Evolutionary conservation across 2,329 filamentous ascomycete genomes (phyloP).

Genomic region (Chaetomiaceae sp.): DNA sequence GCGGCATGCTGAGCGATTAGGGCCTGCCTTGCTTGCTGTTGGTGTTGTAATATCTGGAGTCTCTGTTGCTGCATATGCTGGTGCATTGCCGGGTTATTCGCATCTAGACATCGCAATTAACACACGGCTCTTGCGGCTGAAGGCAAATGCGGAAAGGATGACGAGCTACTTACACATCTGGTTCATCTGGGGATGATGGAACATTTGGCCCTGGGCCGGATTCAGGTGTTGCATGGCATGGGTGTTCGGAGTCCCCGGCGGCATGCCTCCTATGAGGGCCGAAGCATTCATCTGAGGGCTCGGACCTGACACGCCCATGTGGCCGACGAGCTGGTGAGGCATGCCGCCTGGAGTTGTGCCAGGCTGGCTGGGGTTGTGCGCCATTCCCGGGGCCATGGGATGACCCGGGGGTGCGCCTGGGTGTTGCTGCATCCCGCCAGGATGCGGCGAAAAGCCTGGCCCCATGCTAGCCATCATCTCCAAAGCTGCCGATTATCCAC

Average conservation of each 20-base stretch:
- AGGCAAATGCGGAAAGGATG: too few relatives aligned
- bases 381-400: constrained; percentile 59
- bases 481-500: constrained; percentile 50
- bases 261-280: constrained; percentile 72
- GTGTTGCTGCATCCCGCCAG: constrained; percentile 65
- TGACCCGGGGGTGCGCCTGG: constrained; percentile 64
- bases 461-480: constrained; percentile 69
- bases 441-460: constrained; percentile 62
- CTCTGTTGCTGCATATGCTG: constrained; percentile 50
- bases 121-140: neutral
- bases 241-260: constrained; percentile 62
- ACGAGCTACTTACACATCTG: constrained; percentile 31
- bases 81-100: constrained; percentile 33
- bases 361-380: constrained; percentile 65
- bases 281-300: constrained; percentile 68
- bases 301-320: constrained; percentile 69
- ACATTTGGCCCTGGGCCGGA: constrained; percentile 55
- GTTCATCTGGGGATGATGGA: constrained; percentile 51
- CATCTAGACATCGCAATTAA: constrained; percentile 25
- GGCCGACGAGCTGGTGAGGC: constrained; percentile 62
- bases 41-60: constrained; percentile 51
- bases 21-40: constrained; percentile 47
- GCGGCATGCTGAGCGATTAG: constrained; percentile 53
- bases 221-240: constrained; percentile 70
- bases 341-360: constrained; percentile 62